Base-by-base conservation (phyloP, 139 green algal species). In the Desmodesmus armatus region DNA sequence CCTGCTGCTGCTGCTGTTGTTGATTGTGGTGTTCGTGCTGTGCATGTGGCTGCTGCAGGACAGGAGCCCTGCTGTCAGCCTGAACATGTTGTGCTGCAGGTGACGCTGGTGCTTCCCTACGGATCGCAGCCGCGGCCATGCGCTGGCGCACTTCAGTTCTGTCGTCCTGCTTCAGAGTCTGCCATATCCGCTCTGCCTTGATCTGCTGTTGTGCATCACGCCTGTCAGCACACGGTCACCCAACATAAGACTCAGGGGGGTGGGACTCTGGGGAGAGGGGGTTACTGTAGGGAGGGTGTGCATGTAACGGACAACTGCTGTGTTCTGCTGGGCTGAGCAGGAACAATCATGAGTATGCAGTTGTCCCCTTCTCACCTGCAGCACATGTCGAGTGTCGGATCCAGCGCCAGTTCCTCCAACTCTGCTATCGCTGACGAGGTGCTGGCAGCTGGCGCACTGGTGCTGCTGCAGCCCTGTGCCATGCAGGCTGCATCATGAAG, bases 341-440 rank as follows among this genome's bases (percentile, higher is more conserved):
- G 19, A 33, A 17, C 69, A 49, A 33, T 69, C 47, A 19, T 25
- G 43, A 81, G 58, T 41, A 73, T 33, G 67, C n/a, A n/a, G n/a
- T n/a, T n/a, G n/a, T n/a, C n/a, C n/a, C n/a, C n/a, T n/a, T 86
- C 82, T 60, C 72, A 71, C 65, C 78, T 71, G 83, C 71, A 85
- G 55, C 69, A 80, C 69, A n/a, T 55, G 35, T 74, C 55, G 17
- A 80, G 72, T 31, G 47, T 78, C 13, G 55, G 81, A 43, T 77
- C 62, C 6, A 84, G 47, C 11, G 78, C 47, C 77, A 75, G 67
- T 5, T 40, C 62, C 25, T 88, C 62, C 21, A 85, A 21, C n/a
- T 85, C 77, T 5, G 17, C 2, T 29, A 88, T 51, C 35, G n/a
- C n/a, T n/a, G n/a, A n/a, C n/a, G n/a, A n/a, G n/a, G n/a, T n/a